A percentile compares a stretch with the other conserved stretches of the same genome.
Evolutionary conservation across 208 protist species (phyloP).

Genomic region (Leishmania lainsoni): DNA sequence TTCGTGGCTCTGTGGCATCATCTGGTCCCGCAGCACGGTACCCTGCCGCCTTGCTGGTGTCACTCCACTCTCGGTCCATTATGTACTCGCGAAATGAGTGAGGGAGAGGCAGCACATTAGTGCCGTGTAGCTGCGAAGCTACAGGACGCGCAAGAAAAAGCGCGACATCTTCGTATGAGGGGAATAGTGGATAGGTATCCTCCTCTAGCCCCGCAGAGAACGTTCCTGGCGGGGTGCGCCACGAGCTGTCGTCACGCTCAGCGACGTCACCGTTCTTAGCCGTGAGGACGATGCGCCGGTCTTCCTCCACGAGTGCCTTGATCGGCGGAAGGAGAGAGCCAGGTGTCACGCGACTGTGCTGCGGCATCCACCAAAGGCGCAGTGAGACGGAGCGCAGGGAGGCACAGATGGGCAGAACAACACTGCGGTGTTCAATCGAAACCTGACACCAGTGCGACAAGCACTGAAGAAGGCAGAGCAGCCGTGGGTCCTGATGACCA

Average conservation of each 20-base stretch:
- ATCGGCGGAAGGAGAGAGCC: conserved; percentile 47
- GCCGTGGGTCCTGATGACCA: conserved; percentile 4
- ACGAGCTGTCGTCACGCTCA: background rate
- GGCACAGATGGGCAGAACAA: conserved; percentile 49
- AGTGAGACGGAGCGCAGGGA: conserved; percentile 45
- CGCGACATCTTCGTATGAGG: conserved; percentile 42
- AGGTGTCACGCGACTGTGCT: conserved; percentile 48
- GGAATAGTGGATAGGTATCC: conserved; percentile 20
- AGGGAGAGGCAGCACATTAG: conserved; percentile 20
- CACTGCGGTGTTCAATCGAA: conserved; percentile 11
- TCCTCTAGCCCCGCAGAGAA: background rate
- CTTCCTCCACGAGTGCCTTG: conserved; percentile 47
- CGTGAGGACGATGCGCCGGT: background rate
- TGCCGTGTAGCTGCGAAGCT: conserved; percentile 42
- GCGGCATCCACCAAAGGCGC: conserved; percentile 64
- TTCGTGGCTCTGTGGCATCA: background rate
- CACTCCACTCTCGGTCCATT: background rate
- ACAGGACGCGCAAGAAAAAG: conserved; percentile 56
- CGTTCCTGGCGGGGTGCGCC: background rate
- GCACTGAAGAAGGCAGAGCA: conserved; percentile 22
- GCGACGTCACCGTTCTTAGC: background rate
- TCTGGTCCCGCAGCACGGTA: background rate
- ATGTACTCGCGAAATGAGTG: conserved; percentile 6
- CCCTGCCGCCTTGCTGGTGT: background rate
- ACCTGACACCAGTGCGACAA: conserved; percentile 19